Percentiles rank a stretch among this genome's conserved stretches.
Evolutionary conservation across 768 basidiomycete genomes (phyloP).

Genomic region (Neoboletus magnificus): DNA sequence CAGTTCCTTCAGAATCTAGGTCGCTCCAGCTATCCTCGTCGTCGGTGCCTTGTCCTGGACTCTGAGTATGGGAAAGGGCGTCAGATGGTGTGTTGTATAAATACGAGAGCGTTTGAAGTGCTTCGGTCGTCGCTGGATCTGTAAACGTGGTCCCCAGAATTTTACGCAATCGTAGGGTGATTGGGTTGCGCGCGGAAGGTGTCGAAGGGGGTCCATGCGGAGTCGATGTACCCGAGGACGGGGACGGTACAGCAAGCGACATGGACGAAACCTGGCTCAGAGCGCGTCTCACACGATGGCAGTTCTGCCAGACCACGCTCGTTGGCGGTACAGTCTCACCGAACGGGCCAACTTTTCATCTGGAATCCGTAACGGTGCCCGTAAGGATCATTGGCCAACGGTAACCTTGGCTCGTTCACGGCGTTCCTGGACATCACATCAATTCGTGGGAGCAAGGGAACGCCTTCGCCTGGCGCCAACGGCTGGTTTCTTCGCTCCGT

Average conservation of each 20-base stretch:
- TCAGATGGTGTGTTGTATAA: conserved; percentile 50
- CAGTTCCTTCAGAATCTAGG: conserved; percentile 9
- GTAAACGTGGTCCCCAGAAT: conserved; percentile 79
- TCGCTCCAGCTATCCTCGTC: conserved; percentile 32
- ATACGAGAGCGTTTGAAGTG: conserved; percentile 77
- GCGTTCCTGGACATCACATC: not conserved
- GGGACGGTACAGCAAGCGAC: conserved; percentile 9
- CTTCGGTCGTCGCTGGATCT: conserved; percentile 74
- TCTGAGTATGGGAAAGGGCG: not conserved
- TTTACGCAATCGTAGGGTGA: conserved; percentile 88
- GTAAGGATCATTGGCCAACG: not conserved
- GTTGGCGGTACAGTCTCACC: not conserved
- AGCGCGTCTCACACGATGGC: not conserved
- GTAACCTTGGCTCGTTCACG: not conserved
- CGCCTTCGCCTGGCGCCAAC: not conserved
- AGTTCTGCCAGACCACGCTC: no score
- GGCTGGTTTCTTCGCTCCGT: not conserved
- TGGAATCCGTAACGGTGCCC: not conserved
- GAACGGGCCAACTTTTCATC: not conserved
- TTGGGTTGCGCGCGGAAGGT: conserved; percentile 52
- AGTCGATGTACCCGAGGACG: not conserved
- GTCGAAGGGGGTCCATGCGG: conserved; percentile 12
- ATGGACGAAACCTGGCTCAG: not conserved
- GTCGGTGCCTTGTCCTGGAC: conserved; percentile 28
- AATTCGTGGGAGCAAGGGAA: not conserved